Evolutionary conservation across 805 yeast species (phyloP), one percentile per base, ranked within the genome.

Genomic region (Candida ascalaphidarum): DNA sequence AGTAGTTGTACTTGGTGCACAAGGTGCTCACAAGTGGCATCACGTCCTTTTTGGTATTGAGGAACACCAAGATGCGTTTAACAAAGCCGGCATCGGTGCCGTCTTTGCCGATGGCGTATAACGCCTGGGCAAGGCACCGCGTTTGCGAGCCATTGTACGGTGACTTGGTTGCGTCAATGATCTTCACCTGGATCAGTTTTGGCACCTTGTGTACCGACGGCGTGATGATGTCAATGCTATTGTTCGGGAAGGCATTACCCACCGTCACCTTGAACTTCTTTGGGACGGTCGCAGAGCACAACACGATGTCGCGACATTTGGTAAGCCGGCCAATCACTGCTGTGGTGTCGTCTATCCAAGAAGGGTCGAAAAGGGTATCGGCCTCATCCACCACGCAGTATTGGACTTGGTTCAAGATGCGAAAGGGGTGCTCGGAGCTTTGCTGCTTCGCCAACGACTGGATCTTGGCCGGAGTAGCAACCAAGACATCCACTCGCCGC

Each of bases 281-380:
- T 1, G 97, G 94, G 19, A 92, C 78, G 0, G 98, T 89, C 0
- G 97, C 97, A 1, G 95, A 79, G 34, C 89, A 83, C 40, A 89
- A 72, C 1, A 88, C 67, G 14, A 85, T 51, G 35, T 83, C 81
- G 26, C 61, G 65, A 22, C 81, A 55, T 34, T 71, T 68, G 4
- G 55, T 43, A 12, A 71, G 61, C 57, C 76, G 64, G 27, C 52
- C 61, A 10, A 85, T 55, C 2, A 73, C 69, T 2, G 60, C 51
- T 36, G 73, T 67, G 3, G 95, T 82, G 27, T 74, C 77, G 15
- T 67, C 66, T 8, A 77, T 52, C 68, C 86, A 88, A 0, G 92
- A 78, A 29, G 74, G 71, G 48, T 88, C 95, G 75, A 88, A 68
- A 31, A 89, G 58, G 0, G 95, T 81, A 54, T 89, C 98, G 0